Percentiles rank a stretch among this genome's conserved stretches.
Evolutionary conservation across 2,329 filamentous ascomycete species (phyloP).

Genomic region (Chrysosporium queenslandicum): DNA sequence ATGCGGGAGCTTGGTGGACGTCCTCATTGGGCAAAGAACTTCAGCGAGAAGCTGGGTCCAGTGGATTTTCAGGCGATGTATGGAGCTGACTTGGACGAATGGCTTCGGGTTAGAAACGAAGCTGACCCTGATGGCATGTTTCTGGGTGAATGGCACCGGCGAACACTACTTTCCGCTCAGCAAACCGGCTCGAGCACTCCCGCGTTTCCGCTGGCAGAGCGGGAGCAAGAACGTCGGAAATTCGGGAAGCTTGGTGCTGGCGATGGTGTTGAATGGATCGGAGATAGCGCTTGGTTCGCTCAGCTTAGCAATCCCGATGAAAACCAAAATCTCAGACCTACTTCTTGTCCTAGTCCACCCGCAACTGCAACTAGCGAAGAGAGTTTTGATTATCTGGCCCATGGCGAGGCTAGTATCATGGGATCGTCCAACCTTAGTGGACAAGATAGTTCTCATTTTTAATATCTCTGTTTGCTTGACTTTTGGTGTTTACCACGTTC

Average conservation of each 20-base stretch:
- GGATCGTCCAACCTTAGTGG: conserved; percentile 3
- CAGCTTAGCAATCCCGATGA: conserved; percentile 10
- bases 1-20: conserved; percentile 75
- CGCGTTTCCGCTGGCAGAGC: conserved; percentile 36
- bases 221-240: conserved; percentile 29
- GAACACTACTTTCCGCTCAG: conserved; percentile 45
- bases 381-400: conserved; percentile 39
- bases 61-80: conserved; percentile 59
- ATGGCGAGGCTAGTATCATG: conserved; percentile 37
- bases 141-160: conserved; percentile 78
- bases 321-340: conserved; percentile 11
- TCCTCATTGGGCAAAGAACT: conserved; percentile 94
- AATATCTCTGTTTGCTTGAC: not conserved
- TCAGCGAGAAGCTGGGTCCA: conserved; percentile 48
- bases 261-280: conserved; percentile 37
- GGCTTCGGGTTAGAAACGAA: conserved; percentile 57
- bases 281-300: conserved; percentile 26
- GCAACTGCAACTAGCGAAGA: conserved; percentile 38
- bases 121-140: conserved; percentile 75
- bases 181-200: conserved; percentile 1
- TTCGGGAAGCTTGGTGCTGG: conserved; percentile 25
- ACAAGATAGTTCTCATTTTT: conserved; percentile 6
- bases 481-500: conserved; percentile 5
- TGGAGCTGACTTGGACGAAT: conserved; percentile 55
- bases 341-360: conserved; percentile 27